These are phyloP conservation scores for Aspergillus niger DNA, from an alignment of 2,329 filamentous ascomycete species.

Conservation along the genomic window DNA sequence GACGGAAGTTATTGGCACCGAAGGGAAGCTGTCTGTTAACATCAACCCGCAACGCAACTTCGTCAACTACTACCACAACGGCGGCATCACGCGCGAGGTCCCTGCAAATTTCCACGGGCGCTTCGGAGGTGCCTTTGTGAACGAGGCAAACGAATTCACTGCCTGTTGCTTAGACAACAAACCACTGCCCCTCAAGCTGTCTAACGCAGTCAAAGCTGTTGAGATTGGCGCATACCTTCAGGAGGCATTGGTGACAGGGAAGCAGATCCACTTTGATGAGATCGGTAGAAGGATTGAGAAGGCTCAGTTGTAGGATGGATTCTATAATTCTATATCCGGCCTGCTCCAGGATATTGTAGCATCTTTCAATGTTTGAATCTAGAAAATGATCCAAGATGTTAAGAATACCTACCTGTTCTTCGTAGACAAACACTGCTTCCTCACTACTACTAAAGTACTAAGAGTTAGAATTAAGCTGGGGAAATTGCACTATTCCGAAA, in stretches of 20 bases:
- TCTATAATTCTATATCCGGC: not conserved
- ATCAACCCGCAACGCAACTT: constrained; percentile 58
- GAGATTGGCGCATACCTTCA: constrained; percentile 61
- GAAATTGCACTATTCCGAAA: not conserved
- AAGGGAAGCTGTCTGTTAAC: constrained; percentile 65
- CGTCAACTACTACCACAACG: constrained; percentile 57
- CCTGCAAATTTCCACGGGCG: constrained; percentile 64
- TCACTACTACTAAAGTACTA: too few species aligned
- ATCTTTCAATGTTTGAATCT: too few species aligned
- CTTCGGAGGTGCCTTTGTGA: constrained; percentile 65
- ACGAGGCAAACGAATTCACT: constrained; percentile 65
- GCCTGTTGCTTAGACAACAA: constrained; percentile 59
- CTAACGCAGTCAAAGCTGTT: constrained; percentile 59
- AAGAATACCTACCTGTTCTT: too few species aligned
- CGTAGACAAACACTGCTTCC: too few species aligned
- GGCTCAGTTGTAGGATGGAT: constrained; percentile 24
- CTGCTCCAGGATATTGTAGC: too few species aligned
- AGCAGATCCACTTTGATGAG: constrained; percentile 61
- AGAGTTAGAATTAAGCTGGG: not conserved
- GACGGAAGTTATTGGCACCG: constrained; percentile 67
- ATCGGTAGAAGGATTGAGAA: constrained; percentile 51
- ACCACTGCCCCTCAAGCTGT: constrained; percentile 58
- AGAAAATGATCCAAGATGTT: too few species aligned
- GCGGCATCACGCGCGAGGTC: constrained; percentile 61
- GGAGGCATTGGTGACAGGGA: constrained; percentile 55